Evolutionary conservation across 805 yeast species (phyloP).

Genomic region (Yamadazyma phyllophila): DNA sequence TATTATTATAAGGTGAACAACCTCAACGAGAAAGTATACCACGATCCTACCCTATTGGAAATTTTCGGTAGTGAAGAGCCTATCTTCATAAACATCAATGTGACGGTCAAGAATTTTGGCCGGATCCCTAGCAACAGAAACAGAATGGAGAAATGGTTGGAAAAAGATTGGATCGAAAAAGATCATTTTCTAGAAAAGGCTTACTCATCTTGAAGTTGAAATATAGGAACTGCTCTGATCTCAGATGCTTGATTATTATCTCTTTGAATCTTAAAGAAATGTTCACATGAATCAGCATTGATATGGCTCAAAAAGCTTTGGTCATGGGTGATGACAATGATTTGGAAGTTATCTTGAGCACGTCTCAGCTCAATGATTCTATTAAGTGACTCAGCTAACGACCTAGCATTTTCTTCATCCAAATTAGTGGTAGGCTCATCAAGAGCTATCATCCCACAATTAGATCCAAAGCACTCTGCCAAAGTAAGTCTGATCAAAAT

Average conservation of each 20-base stretch:
- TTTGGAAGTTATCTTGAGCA: conserved; percentile 83
- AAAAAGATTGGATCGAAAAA: conserved; percentile 67
- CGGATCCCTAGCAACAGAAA: conserved; percentile 52
- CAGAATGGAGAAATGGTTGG: conserved; percentile 73
- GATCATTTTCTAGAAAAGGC: conserved; percentile 33
- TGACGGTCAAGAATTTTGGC: conserved; percentile 44
- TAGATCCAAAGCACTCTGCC: conserved; percentile 92
- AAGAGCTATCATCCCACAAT: conserved; percentile 92
- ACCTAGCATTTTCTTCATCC: conserved; percentile 84
- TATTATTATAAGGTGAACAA: conserved; percentile 27
- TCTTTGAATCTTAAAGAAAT: conserved; percentile 77
- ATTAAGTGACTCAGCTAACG: conserved; percentile 78
- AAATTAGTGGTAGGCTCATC: conserved; percentile 98
- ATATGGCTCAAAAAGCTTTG: conserved; percentile 83
- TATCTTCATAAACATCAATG: conserved; percentile 45
- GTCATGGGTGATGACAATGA: conserved; percentile 95
- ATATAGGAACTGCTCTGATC: conserved; percentile 52
- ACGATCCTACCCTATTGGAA: conserved; percentile 31
- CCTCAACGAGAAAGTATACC: conserved; percentile 2
- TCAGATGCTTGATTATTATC: conserved; percentile 79
- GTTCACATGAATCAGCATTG: conserved; percentile 86
- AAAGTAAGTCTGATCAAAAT: conserved; percentile 87
- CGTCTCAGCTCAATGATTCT: conserved; percentile 72
- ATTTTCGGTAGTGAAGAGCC: conserved; percentile 26
- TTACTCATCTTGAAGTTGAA: conserved; percentile 31